Base-by-base conservation (phyloP, 352 stramenopile species). In the Phytopythium cucurbitacearum region DNA sequence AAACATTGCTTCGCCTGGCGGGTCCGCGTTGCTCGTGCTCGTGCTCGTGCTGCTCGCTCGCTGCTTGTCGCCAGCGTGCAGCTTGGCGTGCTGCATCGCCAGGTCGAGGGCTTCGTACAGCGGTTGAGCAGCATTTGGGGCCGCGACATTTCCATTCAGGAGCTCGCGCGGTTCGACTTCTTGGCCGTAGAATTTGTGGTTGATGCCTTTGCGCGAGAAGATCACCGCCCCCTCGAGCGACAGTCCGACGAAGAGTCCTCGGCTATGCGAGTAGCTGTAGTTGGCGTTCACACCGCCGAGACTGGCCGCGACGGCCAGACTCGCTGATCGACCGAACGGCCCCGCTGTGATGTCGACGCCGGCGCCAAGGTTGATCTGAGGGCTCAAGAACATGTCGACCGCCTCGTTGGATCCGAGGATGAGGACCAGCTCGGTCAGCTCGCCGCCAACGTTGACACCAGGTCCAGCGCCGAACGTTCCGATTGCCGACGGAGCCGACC, bases 361-460 rank as follows among this genome's bases (percentile, higher is more conserved):
- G 0, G 76, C 88, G 35, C 91, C 91, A 6, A 98, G 60, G 51
- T 96, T 91, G 21, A 98, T 61, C 40, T 89, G 67, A 80, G 60
- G 67, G 88, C 69, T 28, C 72, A 86, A 13, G 53, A 97, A 90
- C 11, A 96, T 69, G 48, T 94, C 59, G 9, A 98, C 85, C 0
- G 91, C 84, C 8, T 71, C 71, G 36, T 88, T 74, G 4, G 77
- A 95, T 58, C 94, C 95, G 5, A 97, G 62, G 48, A 98, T 79
- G 68, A 98, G 96, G 38, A 97, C 77, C 49, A 97, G 80, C 65
- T 98, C 89, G 1, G 86, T 87, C n/a, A 97, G 66, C 63, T 97
- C 88, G 16, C 85, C 89, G 28, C 91, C 91, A 13, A 97, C 68
- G 48, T 97, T 54, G 11, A 85, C 84, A 58, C 89, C 89, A 69